Conservation (phyloP, 73 alveolate species). For the Blepharisma japonicum region DNA sequence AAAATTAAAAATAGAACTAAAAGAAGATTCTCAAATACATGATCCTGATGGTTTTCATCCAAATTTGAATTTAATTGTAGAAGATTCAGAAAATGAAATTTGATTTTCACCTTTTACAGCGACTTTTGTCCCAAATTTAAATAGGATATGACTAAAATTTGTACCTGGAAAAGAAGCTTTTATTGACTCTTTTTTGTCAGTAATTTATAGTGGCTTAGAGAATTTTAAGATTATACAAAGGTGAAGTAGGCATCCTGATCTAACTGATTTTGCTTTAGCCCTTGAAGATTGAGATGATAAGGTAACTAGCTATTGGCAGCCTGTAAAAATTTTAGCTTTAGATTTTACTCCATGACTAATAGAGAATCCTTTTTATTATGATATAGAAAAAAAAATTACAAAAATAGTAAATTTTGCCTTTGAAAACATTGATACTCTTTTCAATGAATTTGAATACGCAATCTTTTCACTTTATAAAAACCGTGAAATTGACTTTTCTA, state of each 20-base stretch:
- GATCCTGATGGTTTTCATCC: conserved; percentile 31
- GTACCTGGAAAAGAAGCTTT: conserved; percentile 66
- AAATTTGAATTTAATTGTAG: conserved; percentile 38
- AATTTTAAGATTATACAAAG: conserved; percentile 65
- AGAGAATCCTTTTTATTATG: conserved; percentile 52
- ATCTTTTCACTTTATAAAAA: conserved; percentile 41
- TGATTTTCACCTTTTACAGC: conserved; percentile 30
- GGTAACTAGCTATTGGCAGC: conserved; percentile 72
- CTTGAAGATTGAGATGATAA: conserved; percentile 88
- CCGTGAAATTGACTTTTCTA: conserved; percentile 33
- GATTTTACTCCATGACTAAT: conserved; percentile 75
- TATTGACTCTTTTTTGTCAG: conserved; percentile 41
- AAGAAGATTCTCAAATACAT: conserved; percentile 42
- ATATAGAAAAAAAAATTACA: conserved; percentile 35
- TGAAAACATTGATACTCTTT: conserved; percentile 27
- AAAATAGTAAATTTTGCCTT: conserved; percentile 42
- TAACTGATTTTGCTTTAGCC: conserved; percentile 69
- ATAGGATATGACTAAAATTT: conserved; percentile 45
- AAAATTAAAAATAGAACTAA: conserved; percentile 30
- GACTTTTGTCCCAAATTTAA: conserved; percentile 43
- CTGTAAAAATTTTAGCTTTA: conserved; percentile 50
- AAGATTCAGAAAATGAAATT: not conserved
- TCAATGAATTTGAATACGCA: conserved; percentile 36
- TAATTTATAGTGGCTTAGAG: conserved; percentile 69
- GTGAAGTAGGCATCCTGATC: conserved; percentile 79